Conservation (phyloP, 2,329 filamentous ascomycete species). For the Metarhizium humberi region DNA sequence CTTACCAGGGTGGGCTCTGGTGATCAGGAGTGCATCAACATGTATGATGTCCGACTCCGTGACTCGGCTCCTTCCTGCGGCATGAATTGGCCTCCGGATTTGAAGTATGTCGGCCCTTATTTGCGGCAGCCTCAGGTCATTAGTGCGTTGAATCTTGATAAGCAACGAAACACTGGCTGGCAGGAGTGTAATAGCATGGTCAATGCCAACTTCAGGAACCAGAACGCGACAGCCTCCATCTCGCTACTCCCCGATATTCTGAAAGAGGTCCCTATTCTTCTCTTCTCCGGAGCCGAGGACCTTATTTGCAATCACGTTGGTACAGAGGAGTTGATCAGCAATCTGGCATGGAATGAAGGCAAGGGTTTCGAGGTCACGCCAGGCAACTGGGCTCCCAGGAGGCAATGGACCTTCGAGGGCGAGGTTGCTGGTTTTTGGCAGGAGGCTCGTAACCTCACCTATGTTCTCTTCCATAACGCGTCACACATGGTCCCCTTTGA, state of each 20-base stretch:
- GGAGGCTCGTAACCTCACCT: constrained; percentile 87
- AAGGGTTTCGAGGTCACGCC: constrained; percentile 84
- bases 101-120: constrained; percentile 70
- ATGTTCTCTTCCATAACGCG: constrained; percentile 89
- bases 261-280: constrained; percentile 64
- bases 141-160: constrained; percentile 71
- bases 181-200: constrained; percentile 80
- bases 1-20: constrained; percentile 49
- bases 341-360: constrained; percentile 84
- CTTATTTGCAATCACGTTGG: constrained; percentile 96
- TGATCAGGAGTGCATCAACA: constrained; percentile 67
- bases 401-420: constrained; percentile 89
- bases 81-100: constrained; percentile 96
- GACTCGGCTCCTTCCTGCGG: constrained; percentile 79
- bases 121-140: constrained; percentile 73
- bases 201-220: constrained; percentile 57
- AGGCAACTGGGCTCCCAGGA: constrained; percentile 83
- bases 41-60: constrained; percentile 88
- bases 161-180: constrained; percentile 81
- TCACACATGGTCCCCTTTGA: constrained; percentile 99
- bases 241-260: constrained; percentile 70
- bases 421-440: constrained; percentile 87
- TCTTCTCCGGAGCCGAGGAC: constrained; percentile 92
- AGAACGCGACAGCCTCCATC: constrained; percentile 63
- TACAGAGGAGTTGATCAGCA: constrained; percentile 83